Conservation (phyloP, 2,329 filamentous ascomycete genomes). For the Ceratocystis albifundus region DNA sequence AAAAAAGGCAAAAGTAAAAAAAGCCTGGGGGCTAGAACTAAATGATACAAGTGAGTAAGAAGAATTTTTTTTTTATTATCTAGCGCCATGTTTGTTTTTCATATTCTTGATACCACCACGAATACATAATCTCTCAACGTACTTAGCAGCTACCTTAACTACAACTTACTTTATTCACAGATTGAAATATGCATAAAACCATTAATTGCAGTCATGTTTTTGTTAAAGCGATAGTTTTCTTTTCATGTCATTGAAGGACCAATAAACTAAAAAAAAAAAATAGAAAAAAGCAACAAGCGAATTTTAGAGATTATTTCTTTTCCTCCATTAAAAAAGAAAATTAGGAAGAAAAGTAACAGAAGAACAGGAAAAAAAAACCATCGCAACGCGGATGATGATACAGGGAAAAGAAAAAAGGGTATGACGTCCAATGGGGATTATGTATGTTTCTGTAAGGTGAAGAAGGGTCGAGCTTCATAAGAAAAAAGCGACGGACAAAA, state of each 20-base stretch:
- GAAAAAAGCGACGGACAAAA: conserved; percentile 2
- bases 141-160: not conserved
- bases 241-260: conserved; percentile 1
- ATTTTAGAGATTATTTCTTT: not conserved
- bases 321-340: not conserved
- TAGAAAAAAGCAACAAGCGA: not conserved
- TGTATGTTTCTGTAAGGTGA: conserved; percentile 5
- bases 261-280: conserved; percentile 4
- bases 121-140: not conserved
- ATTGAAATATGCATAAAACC: too few relatives aligned
- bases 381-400: not conserved
- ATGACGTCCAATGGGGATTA: not conserved
- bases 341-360: not conserved
- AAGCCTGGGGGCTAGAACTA: not conserved
- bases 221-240: not conserved
- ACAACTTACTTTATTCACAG: too few relatives aligned
- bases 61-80: not conserved
- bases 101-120: not conserved
- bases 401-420: not conserved
- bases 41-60: not conserved
- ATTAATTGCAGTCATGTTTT: too few relatives aligned
- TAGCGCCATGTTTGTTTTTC: not conserved
- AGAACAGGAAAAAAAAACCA: not conserved
- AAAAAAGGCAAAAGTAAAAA: conserved; percentile 37
- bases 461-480: not conserved